These are phyloP conservation scores for Exophiala xenobiotica DNA, from an alignment of 2,329 filamentous ascomycete genomes.

Conservation along the genomic window DNA sequence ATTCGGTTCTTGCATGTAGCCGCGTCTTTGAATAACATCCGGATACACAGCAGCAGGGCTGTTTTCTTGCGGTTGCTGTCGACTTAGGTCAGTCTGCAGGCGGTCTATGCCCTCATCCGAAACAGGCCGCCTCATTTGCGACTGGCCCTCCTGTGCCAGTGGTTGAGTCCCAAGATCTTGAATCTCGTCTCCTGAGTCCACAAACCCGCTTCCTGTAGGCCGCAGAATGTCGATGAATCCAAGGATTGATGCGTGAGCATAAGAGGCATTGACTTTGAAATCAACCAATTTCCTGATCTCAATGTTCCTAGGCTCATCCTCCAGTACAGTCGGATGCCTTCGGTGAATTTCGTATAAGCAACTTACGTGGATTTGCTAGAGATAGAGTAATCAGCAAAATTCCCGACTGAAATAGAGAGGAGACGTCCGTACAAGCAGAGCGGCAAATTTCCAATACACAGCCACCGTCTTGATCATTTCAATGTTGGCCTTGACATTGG, in stretches of 20 bases:
- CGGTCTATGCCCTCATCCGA: not conserved
- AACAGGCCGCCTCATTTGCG: not conserved
- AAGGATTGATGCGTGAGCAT: constrained; percentile 15
- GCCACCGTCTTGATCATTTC: not conserved
- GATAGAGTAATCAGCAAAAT: too few species aligned
- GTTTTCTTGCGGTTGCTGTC: not conserved
- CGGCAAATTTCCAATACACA: constrained; percentile 5
- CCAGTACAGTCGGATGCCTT: constrained; percentile 2
- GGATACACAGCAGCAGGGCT: not conserved
- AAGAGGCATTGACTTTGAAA: constrained; percentile 12
- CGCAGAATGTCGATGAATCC: constrained; percentile 16
- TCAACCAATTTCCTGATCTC: constrained; percentile 6
- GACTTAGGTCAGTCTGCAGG: not conserved
- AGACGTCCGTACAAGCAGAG: not conserved
- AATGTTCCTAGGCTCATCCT: constrained; percentile 16
- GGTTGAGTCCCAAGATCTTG: constrained; percentile 13
- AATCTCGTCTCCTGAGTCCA: constrained; percentile 13
- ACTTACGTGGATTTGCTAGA: constrained; percentile 11
- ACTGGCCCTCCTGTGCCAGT: too few species aligned
- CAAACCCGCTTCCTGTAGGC: not conserved
- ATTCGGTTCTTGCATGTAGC: not conserved
- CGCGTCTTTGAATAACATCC: not conserved
- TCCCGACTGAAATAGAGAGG: too few species aligned
- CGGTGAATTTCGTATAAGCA: constrained; percentile 17
- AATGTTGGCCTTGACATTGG: not conserved